These are phyloP conservation scores for Krasilnikovozyma curviuscula DNA, from an alignment of 768 basidiomycete genomes.

Conservation along the genomic window DNA sequence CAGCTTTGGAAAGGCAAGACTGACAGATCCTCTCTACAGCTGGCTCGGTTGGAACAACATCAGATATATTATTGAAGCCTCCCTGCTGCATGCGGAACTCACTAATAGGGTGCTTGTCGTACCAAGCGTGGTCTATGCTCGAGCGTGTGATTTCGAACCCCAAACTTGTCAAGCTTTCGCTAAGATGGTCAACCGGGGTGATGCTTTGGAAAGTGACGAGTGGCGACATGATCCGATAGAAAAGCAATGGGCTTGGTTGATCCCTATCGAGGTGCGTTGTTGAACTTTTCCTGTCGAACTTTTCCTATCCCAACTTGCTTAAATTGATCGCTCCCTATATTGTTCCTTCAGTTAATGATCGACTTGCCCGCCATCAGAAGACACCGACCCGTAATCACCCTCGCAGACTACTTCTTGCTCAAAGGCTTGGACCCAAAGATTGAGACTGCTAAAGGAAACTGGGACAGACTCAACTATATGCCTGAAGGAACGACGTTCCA, in stretches of 20 bases:
- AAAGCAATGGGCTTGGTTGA: constrained; percentile 20
- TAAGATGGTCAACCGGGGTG: constrained; percentile 32
- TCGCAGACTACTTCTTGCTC: constrained; percentile 31
- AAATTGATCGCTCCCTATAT: constrained; percentile 9
- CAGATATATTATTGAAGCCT: constrained; percentile 34
- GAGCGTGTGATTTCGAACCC: constrained; percentile 32
- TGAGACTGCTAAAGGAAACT: constrained; percentile 29
- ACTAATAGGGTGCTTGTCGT: constrained; percentile 32
- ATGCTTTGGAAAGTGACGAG: constrained; percentile 29
- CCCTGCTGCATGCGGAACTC: constrained; percentile 31
- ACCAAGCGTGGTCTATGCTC: constrained; percentile 34
- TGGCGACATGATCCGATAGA: constrained; percentile 29
- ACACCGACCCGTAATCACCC: constrained; percentile 29
- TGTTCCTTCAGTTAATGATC: constrained; percentile 24
- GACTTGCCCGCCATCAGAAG: constrained; percentile 30
- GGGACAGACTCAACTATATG: constrained; percentile 28
- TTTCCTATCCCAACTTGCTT: constrained; percentile 27
- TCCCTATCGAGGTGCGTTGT: constrained; percentile 15
- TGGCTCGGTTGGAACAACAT: constrained; percentile 36
- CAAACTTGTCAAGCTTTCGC: constrained; percentile 24
- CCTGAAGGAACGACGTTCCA: constrained; percentile 23
- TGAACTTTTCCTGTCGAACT: not conserved
- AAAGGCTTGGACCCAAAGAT: constrained; percentile 26
- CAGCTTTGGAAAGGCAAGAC: not conserved
- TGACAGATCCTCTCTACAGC: not conserved